These are phyloP conservation scores for Boletus pseudo-olivaceus DNA, from an alignment of 768 basidiomycete genomes.

Conservation along the genomic window DNA sequence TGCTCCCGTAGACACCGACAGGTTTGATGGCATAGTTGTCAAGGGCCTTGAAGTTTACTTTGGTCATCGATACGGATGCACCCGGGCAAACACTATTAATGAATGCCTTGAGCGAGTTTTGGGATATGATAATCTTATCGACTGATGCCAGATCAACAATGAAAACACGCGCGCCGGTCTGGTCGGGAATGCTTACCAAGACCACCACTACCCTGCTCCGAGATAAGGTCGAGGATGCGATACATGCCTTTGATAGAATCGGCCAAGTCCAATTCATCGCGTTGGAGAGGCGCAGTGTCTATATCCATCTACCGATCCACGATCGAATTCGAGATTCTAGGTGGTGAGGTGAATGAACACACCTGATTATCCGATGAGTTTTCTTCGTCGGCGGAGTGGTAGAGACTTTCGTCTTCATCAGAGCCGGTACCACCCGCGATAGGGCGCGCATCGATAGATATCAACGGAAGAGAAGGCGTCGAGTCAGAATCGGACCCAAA, in stretches of 20 bases:
- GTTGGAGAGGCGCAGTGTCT: slow-evolving; percentile 1
- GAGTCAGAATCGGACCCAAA: not conserved
- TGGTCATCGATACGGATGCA: slow-evolving; percentile 51
- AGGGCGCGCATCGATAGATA: not conserved
- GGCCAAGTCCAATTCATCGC: slow-evolving; percentile 20
- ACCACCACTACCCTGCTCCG: slow-evolving; percentile 48
- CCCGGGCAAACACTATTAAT: slow-evolving; percentile 48
- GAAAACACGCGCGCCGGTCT: not conserved
- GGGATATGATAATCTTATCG: slow-evolving; percentile 60
- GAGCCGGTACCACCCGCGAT: not conserved
- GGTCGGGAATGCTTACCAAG: slow-evolving; percentile 36
- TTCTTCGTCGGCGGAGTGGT: slow-evolving; percentile 13
- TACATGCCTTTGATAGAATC: slow-evolving; percentile 44
- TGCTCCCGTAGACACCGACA: slow-evolving; percentile 57
- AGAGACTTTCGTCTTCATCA: slow-evolving; percentile 12
- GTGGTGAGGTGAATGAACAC: not conserved
- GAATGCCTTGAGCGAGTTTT: slow-evolving; percentile 45
- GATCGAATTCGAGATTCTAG: not conserved
- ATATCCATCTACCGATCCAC: slow-evolving; percentile 18
- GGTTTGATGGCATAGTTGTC: slow-evolving; percentile 47
- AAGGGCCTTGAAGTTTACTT: slow-evolving; percentile 52
- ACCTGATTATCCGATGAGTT: slow-evolving; percentile 6
- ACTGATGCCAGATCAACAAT: slow-evolving; percentile 34
- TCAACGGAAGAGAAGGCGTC: slow-evolving; percentile 3
- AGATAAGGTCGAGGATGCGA: slow-evolving; percentile 51